Percentiles rank a stretch among this genome's conserved stretches.
These are phyloP conservation scores for Physcia stellaris DNA, from an alignment of 495 filamentous ascomycete genomes.

Conservation along the genomic window DNA sequence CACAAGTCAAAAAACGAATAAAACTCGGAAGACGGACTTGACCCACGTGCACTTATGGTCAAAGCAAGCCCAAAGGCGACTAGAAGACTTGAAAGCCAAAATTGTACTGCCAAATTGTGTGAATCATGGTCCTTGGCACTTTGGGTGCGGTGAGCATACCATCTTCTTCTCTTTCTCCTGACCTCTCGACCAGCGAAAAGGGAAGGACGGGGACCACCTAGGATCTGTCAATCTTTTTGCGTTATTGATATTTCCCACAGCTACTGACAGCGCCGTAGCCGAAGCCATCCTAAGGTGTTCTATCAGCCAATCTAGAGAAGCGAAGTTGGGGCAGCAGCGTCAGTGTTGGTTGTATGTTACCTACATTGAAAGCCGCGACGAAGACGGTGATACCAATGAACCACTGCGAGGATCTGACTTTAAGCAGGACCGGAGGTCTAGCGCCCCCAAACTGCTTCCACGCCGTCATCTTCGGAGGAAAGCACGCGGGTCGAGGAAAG, in stretches of 20 bases:
- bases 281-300: constrained; percentile 4
- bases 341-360: neutral
- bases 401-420: constrained; percentile 16
- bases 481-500: too few relatives aligned
- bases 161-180: constrained; percentile 4
- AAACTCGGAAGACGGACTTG: neutral
- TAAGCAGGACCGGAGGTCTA: neutral
- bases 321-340: too few relatives aligned
- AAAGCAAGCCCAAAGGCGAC: constrained; percentile 5
- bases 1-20: neutral
- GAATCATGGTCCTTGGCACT: neutral
- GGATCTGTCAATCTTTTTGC: too few relatives aligned
- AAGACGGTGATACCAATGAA: constrained; percentile 8
- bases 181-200: constrained; percentile 6
- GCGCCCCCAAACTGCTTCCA: too few relatives aligned
- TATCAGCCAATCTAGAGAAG: neutral
- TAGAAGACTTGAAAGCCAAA: constrained; percentile 6
- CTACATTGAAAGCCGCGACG: constrained; percentile 5
- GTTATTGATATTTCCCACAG: too few relatives aligned
- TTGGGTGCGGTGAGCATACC: neutral
- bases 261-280: constrained; percentile 6
- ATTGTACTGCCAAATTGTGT: constrained; percentile 4
- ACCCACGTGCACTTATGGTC: constrained; percentile 4
- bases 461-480: too few relatives aligned
- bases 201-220: constrained; percentile 10